Evolutionary conservation across 2,329 filamentous ascomycete species (phyloP).

Genomic region (Penicillium sp.): DNA sequence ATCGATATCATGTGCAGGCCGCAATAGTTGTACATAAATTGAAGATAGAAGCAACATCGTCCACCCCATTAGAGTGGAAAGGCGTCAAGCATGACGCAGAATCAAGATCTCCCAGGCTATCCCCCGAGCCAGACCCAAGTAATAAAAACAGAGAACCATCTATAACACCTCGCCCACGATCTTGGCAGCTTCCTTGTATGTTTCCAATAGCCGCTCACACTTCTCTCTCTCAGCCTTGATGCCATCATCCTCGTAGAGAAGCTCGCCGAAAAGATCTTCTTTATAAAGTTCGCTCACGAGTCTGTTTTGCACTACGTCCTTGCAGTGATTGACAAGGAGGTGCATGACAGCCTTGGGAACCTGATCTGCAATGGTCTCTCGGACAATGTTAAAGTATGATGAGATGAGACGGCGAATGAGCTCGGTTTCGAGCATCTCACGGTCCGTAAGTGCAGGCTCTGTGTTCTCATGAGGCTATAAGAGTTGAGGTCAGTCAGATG

Average conservation of each 20-base stretch:
- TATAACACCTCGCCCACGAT: conserved; percentile 96
- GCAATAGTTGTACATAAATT: conserved; percentile 26
- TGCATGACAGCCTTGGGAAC: conserved; percentile 99
- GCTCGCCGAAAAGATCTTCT: conserved; percentile 83
- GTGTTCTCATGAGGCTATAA: conserved; percentile 47
- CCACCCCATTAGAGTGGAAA: conserved; percentile 8
- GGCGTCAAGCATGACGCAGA: conserved; percentile 4
- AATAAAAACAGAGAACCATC: conserved; percentile 10
- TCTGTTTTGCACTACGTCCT: conserved; percentile 95
- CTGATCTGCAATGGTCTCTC: conserved; percentile 97
- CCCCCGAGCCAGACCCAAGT: conserved; percentile 2
- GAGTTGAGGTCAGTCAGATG: conserved; percentile 4
- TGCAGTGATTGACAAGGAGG: conserved; percentile 94
- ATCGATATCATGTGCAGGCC: conserved; percentile 18
- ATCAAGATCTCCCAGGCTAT: not conserved
- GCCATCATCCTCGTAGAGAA: conserved; percentile 94
- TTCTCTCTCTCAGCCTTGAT: conserved; percentile 98
- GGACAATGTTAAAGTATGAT: conserved; percentile 98
- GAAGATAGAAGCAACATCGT: conserved; percentile 11
- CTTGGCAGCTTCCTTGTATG: conserved; percentile 95
- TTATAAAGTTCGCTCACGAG: conserved; percentile 95
- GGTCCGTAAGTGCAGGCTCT: conserved; percentile 87
- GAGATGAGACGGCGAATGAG: conserved; percentile 94
- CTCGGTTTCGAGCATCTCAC: conserved; percentile 95
- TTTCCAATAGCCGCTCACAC: conserved; percentile 91